phyloP scores from a whole-genome alignment of 805 yeast species.

The Lipomyces lipofer region DNA sequence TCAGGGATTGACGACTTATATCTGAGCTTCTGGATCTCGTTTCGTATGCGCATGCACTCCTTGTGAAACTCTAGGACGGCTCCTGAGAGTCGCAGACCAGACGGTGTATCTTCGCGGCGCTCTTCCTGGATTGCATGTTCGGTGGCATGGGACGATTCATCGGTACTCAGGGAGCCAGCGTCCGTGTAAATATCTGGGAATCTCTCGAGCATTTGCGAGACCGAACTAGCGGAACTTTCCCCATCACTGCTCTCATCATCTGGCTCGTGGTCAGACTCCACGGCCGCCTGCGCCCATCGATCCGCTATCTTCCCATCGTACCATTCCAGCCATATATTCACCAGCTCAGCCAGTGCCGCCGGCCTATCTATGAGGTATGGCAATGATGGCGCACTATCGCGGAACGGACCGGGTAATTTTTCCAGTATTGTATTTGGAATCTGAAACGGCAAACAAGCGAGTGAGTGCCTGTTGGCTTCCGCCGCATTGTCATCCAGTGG shows the following conservation, averaged over 20 bases:
- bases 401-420: slow-evolving; percentile 21
- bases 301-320: slow-evolving; percentile 18
- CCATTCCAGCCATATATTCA: slow-evolving; percentile 34
- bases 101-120: slow-evolving; percentile 19
- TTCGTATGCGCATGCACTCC: slow-evolving; percentile 29
- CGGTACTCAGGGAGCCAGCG: slow-evolving; percentile 1
- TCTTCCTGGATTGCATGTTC: not conserved
- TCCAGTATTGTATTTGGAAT: slow-evolving; percentile 22
- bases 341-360: slow-evolving; percentile 38
- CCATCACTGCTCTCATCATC: not conserved
- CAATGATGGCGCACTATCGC: slow-evolving; percentile 27
- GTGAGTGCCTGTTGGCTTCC: slow-evolving; percentile 13
- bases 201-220: not conserved
- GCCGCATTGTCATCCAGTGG: slow-evolving; percentile 14
- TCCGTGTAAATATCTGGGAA: slow-evolving; percentile 4
- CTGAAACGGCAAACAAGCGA: slow-evolving; percentile 20
- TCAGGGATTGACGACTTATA: slow-evolving; percentile 26
- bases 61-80: slow-evolving; percentile 20
- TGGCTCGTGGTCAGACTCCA: slow-evolving; percentile 2
- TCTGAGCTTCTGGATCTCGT: slow-evolving; percentile 16
- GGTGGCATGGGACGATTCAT: not conserved
- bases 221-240: slow-evolving; percentile 1
- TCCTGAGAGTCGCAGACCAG: slow-evolving; percentile 16
- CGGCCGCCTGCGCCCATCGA: slow-evolving; percentile 11
- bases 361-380: slow-evolving; percentile 43